These are phyloP conservation scores for Bryoerythrophyllum caledonicum DNA, from an alignment of 225 moss, liverwort and hornwort genomes.

Conservation along the genomic window DNA sequence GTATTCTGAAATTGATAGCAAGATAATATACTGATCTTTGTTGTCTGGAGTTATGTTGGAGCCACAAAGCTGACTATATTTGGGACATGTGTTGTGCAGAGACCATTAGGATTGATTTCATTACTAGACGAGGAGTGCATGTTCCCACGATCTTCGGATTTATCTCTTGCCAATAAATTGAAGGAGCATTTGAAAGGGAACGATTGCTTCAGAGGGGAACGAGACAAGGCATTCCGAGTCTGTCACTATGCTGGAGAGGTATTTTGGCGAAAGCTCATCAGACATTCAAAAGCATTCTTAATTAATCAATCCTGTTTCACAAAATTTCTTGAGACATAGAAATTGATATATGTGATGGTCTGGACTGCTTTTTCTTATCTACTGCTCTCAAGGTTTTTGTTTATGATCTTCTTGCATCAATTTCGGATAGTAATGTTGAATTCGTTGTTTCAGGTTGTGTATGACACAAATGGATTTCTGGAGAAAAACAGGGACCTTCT, in stretches of 20 bases:
- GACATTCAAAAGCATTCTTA: background rate
- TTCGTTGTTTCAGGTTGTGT: constrained; percentile 61
- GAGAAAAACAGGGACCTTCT: constrained; percentile 87
- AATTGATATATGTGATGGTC: background rate
- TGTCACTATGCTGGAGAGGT: constrained; percentile 93
- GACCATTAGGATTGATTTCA: constrained; percentile 83
- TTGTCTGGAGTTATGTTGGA: background rate
- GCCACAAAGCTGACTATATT: background rate
- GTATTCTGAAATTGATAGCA: background rate
- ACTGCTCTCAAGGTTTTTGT: background rate
- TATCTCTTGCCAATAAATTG: constrained; percentile 73
- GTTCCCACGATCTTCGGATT: constrained; percentile 73
- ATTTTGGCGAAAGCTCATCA: background rate
- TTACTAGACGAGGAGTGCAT: constrained; percentile 88
- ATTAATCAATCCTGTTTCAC: background rate
- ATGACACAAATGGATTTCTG: constrained; percentile 77
- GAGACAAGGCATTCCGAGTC: constrained; percentile 74
- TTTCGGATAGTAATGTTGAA: background rate
- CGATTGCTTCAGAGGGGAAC: constrained; percentile 76
- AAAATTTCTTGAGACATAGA: background rate
- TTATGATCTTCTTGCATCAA: background rate
- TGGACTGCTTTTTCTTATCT: background rate
- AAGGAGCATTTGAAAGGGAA: constrained; percentile 84
- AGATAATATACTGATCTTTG: background rate
- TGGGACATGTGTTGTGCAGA: constrained; percentile 46